phyloP scores from a whole-genome alignment of 345 rosid species.

The Turritis glabra region DNA sequence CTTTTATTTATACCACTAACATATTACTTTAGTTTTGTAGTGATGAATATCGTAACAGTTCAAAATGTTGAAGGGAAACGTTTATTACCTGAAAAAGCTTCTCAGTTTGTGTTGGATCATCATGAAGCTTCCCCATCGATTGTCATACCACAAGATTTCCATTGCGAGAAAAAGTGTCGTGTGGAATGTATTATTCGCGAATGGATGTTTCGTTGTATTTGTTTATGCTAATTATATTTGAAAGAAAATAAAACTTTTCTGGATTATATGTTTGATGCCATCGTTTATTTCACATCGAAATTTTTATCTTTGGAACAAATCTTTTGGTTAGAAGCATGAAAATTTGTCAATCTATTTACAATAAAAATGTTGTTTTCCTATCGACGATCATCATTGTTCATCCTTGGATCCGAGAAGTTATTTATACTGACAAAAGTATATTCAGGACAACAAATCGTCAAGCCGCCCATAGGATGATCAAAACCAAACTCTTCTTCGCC shows the following conservation, averaged over 20 bases:
- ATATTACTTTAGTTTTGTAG: not conserved
- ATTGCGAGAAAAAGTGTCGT: not conserved
- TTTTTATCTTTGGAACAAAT: not conserved
- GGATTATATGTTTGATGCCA: no score
- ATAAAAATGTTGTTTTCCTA: not conserved
- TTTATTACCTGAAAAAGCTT: not conserved
- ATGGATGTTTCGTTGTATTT: not conserved
- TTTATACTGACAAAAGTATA: constrained; percentile 41
- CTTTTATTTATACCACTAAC: not conserved
- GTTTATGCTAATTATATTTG: not conserved
- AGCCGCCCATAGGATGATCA: constrained; percentile 52
- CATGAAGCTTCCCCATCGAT: not conserved
- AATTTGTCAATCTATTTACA: constrained; percentile 4
- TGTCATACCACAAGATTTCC: not conserved
- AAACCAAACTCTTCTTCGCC: constrained; percentile 54
- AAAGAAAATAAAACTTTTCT: no score
- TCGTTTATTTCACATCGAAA: not conserved
- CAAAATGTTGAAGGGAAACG: not conserved
- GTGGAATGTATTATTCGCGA: not conserved
- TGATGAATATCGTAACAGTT: not conserved
- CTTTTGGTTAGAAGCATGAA: not conserved
- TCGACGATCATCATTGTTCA: not conserved
- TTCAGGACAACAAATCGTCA: constrained; percentile 53
- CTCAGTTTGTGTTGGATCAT: not conserved
- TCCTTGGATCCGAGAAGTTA: constrained; percentile 38